These are phyloP conservation scores for Lithohypha guttulata DNA, from an alignment of 2,329 filamentous ascomycete genomes.

Conservation along the genomic window DNA sequence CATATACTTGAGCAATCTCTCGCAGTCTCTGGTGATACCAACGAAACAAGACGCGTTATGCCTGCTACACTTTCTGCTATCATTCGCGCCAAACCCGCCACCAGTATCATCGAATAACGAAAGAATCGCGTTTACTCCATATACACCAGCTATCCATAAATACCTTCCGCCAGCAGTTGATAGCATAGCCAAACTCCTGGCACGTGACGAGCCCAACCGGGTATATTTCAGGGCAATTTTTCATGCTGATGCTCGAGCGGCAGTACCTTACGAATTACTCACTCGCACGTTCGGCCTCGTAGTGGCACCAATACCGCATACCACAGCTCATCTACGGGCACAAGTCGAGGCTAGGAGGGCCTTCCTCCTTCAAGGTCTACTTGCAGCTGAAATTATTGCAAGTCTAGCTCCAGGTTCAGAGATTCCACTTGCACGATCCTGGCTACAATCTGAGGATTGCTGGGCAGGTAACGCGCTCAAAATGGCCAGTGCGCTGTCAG, in stretches of 20 bases:
- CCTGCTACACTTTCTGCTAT: slow-evolving; percentile 76
- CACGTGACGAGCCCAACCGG: slow-evolving; percentile 85
- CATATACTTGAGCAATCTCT: slow-evolving; percentile 79
- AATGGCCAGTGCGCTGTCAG: slow-evolving; percentile 61
- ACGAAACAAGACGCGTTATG: slow-evolving; percentile 78
- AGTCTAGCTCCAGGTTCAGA: slow-evolving; percentile 64
- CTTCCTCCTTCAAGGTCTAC: slow-evolving; percentile 79
- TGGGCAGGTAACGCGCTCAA: slow-evolving; percentile 71
- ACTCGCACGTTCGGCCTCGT: slow-evolving; percentile 80
- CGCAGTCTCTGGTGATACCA: slow-evolving; percentile 67
- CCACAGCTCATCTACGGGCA: slow-evolving; percentile 43
- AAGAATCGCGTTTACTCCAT: slow-evolving; percentile 64
- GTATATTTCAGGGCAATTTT: slow-evolving; percentile 77
- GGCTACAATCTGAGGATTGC: slow-evolving; percentile 74
- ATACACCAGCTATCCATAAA: slow-evolving; percentile 68
- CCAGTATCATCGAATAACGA: slow-evolving; percentile 47
- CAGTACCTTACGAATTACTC: slow-evolving; percentile 63
- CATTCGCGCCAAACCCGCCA: slow-evolving; percentile 72
- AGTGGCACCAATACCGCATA: slow-evolving; percentile 71
- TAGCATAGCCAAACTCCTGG: slow-evolving; percentile 79
- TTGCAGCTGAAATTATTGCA: slow-evolving; percentile 80
- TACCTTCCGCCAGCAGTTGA: slow-evolving; percentile 88
- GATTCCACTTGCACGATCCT: slow-evolving; percentile 59
- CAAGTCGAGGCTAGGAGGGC: slow-evolving; percentile 77
- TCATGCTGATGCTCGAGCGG: slow-evolving; percentile 54